These are phyloP conservation scores for Hymenoscyphus occultus DNA, from an alignment of 2,329 filamentous ascomycete genomes.

Conservation along the genomic window DNA sequence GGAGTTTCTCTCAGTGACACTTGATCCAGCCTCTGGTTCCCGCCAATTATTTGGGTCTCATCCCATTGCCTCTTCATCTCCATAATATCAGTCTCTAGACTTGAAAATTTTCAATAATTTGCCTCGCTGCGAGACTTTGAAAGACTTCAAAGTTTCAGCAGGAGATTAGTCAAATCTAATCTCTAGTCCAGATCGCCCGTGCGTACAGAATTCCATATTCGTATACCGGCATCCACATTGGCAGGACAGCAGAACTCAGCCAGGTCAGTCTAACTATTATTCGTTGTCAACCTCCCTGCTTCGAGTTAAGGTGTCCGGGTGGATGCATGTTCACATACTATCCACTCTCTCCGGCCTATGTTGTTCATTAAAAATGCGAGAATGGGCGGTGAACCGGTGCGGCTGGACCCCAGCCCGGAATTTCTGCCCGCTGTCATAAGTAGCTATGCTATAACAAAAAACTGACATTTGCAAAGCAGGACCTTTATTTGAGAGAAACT, in stretches of 20 bases:
- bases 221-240: slow-evolving; percentile 31
- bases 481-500: not conserved
- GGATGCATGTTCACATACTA: slow-evolving; percentile 30
- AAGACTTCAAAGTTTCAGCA: slow-evolving; percentile 20
- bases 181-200: slow-evolving; percentile 30
- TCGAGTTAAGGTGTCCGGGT: slow-evolving; percentile 29
- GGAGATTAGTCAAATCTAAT: slow-evolving; percentile 23
- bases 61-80: not conserved
- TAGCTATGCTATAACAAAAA: slow-evolving; percentile 2
- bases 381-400: slow-evolving; percentile 31
- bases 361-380: slow-evolving; percentile 16
- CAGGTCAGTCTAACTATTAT: slow-evolving; percentile 25
- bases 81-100: not conserved
- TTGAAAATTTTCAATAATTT: slow-evolving; percentile 10
- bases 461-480: slow-evolving; percentile 6
- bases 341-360: slow-evolving; percentile 18
- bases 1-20: slow-evolving; percentile 10
- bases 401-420: not conserved
- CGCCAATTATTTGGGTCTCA: not conserved
- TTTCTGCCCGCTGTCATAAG: slow-evolving; percentile 9
- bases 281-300: slow-evolving; percentile 18
- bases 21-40: slow-evolving; percentile 2
- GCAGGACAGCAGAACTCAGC: slow-evolving; percentile 23
- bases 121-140: slow-evolving; percentile 15
- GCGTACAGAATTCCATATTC: slow-evolving; percentile 31